Conservation (phyloP, 2,329 filamentous ascomycete species). For the Hypoxylon sp. region DNA sequence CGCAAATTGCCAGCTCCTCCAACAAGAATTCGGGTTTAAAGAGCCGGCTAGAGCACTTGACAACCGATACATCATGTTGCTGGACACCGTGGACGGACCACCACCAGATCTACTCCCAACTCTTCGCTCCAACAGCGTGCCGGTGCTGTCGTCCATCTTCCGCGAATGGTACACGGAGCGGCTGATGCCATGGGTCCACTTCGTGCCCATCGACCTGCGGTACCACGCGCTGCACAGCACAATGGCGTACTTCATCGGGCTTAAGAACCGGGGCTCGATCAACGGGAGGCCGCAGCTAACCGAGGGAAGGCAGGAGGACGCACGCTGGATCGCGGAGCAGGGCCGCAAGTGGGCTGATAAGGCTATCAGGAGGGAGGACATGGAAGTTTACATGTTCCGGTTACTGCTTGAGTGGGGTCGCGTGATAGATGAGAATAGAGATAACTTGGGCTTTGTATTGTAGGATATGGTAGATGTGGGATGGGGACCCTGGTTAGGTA, state of each 20-base stretch:
- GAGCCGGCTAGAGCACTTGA: slow-evolving; percentile 71
- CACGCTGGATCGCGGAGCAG: slow-evolving; percentile 73
- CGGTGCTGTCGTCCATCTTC: slow-evolving; percentile 79
- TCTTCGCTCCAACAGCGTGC: slow-evolving; percentile 74
- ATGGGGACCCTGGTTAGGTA: neutral
- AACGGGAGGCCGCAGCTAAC: slow-evolving; percentile 63
- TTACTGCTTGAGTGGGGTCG: slow-evolving; percentile 83
- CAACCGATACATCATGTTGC: slow-evolving; percentile 78
- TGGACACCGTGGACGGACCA: slow-evolving; percentile 78
- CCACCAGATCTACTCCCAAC: slow-evolving; percentile 71
- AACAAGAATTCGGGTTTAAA: slow-evolving; percentile 63
- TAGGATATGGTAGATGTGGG: slow-evolving; percentile 1
- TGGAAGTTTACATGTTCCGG: slow-evolving; percentile 84
- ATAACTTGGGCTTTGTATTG: slow-evolving; percentile 58
- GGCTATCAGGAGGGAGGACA: slow-evolving; percentile 77
- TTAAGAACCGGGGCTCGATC: slow-evolving; percentile 59
- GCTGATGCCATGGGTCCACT: slow-evolving; percentile 82
- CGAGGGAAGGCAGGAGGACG: slow-evolving; percentile 65
- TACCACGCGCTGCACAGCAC: slow-evolving; percentile 81
- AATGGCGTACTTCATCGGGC: slow-evolving; percentile 78
- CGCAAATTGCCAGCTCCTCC: slow-evolving; percentile 63
- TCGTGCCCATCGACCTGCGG: slow-evolving; percentile 80
- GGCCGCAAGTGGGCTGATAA: slow-evolving; percentile 74
- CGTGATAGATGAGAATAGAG: slow-evolving; percentile 72
- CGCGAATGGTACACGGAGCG: slow-evolving; percentile 84